Evolutionary conservation across 257 asterid species (phyloP).

Genomic region (Euphrasia confusa): DNA sequence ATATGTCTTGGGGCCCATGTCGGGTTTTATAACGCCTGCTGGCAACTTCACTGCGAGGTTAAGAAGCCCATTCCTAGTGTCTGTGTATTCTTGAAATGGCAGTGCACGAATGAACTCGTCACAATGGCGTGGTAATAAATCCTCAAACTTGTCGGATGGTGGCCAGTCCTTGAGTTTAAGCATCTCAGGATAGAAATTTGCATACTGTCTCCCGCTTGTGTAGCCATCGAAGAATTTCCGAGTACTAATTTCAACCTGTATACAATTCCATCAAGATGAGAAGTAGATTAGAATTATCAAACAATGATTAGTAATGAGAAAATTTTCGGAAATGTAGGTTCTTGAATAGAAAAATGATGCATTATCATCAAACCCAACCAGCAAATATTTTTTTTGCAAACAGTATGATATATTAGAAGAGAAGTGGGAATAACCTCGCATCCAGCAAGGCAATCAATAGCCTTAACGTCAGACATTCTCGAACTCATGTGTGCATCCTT

Average conservation of each 20-base stretch:
- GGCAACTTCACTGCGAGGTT: conserved; percentile 88
- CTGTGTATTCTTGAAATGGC: conserved; percentile 89
- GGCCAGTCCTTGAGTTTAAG: conserved; percentile 98
- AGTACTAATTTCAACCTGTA: conserved; percentile 68
- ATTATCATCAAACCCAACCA: too few species aligned
- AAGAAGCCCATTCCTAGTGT: conserved; percentile 71
- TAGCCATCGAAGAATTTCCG: conserved; percentile 76
- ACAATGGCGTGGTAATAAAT: conserved; percentile 89
- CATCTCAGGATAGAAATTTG: conserved; percentile 92
- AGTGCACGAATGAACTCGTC: conserved; percentile 79
- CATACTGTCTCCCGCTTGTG: conserved; percentile 60
- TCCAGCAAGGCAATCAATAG: conserved; percentile 82
- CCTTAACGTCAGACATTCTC: conserved; percentile 63
- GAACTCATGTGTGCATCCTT: conserved; percentile 25
- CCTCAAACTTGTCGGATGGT: conserved; percentile 85
- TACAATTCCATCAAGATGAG: too few species aligned
- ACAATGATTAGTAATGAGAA: neutral
- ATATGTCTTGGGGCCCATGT: conserved; percentile 94
- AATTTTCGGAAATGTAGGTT: neutral
- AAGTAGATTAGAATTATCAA: neutral
- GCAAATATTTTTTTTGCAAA: too few species aligned
- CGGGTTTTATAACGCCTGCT: conserved; percentile 64
- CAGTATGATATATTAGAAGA: too few species aligned
- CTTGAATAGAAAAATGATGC: too few species aligned
- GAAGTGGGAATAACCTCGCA: conserved; percentile 55